Evolutionary conservation across 176 grass and related monocot species (phyloP).

Genomic region (Oryza officinalis): DNA sequence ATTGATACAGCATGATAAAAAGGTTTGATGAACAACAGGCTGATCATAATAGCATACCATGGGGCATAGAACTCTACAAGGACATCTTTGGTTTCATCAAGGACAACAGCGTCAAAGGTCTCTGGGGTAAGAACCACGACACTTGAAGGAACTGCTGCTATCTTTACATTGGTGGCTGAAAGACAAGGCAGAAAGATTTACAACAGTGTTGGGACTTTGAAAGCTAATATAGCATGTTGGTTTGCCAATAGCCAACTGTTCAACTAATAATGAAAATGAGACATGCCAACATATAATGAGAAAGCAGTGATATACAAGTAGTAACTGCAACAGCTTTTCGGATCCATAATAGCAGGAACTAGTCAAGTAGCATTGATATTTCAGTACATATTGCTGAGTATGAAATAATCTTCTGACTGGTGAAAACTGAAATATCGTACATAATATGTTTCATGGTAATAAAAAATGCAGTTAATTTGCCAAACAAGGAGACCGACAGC

Average conservation of each 20-base stretch:
- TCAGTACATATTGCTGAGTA: neutral
- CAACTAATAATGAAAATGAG: constrained; percentile 12
- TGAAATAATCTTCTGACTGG: neutral
- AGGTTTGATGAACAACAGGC: neutral
- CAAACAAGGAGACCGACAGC: neutral
- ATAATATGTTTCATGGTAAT: neutral
- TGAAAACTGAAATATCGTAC: neutral
- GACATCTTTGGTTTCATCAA: constrained; percentile 96
- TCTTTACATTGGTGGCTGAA: constrained; percentile 90
- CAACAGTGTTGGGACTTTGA: neutral
- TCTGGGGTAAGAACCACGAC: constrained; percentile 73
- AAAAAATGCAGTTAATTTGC: neutral
- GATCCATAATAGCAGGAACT: constrained; percentile 4
- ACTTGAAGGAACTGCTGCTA: constrained; percentile 75
- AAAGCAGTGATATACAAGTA: neutral
- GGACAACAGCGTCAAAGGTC: constrained; percentile 77
- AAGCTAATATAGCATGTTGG: neutral
- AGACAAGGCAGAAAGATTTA: constrained; percentile 27
- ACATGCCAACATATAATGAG: neutral
- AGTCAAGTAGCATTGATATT: neutral
- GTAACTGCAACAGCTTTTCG: neutral
- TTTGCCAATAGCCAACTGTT: neutral
- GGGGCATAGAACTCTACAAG: constrained; percentile 99
- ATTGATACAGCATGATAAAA: neutral
- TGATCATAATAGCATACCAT: constrained; percentile 60